Conservation (phyloP, 179 eudicot genomes). For the Pouteria campechiana region DNA sequence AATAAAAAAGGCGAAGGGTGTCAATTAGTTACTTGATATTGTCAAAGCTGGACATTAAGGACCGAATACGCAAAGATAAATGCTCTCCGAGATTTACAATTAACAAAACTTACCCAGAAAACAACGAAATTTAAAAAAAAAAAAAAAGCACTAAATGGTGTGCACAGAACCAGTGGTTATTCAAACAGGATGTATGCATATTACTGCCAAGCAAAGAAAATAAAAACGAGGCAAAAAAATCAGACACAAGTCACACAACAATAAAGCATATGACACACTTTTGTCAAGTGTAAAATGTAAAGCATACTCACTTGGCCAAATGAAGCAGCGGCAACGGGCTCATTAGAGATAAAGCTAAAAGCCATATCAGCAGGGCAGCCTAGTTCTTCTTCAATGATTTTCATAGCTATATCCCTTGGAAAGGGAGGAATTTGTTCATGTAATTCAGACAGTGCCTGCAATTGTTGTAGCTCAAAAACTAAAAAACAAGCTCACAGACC, state of each 20-base stretch:
- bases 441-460: conserved; percentile 86
- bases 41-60: too few relatives aligned
- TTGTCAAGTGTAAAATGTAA: conserved; percentile 2
- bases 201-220: neutral
- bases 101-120: too few relatives aligned
- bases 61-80: too few relatives aligned
- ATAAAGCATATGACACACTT: neutral
- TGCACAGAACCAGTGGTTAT: too few relatives aligned
- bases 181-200: neutral
- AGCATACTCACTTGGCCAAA: conserved; percentile 98
- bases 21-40: too few relatives aligned
- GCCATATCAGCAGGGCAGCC: conserved; percentile 46
- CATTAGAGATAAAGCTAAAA: conserved; percentile 74
- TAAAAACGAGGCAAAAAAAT: neutral
- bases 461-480: conserved; percentile 11
- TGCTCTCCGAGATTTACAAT: too few relatives aligned
- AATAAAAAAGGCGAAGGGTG: too few relatives aligned
- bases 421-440: conserved; percentile 98
- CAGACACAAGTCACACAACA: neutral
- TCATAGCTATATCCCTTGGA: conserved; percentile 68
- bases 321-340: conserved; percentile 95
- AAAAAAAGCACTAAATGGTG: too few relatives aligned
- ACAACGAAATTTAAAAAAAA: too few relatives aligned
- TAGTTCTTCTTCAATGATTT: conserved; percentile 83
- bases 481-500: conserved; percentile 7